Evolutionary conservation across 768 basidiomycete species (phyloP).

Genomic region (Pleurotus eryngii): DNA sequence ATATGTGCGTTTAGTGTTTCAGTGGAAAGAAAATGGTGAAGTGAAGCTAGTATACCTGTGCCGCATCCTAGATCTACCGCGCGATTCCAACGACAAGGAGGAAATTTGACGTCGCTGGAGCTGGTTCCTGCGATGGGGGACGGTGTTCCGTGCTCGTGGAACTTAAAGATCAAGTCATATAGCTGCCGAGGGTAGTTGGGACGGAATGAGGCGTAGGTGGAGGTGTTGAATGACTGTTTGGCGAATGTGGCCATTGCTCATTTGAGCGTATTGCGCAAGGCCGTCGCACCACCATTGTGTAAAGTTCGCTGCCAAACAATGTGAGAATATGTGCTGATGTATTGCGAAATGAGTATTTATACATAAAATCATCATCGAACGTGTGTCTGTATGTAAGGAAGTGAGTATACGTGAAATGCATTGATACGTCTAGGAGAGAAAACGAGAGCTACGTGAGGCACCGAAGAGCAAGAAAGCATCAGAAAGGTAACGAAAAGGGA

Average conservation of each 20-base stretch:
- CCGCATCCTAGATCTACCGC: constrained; percentile 83
- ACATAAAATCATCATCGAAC: background rate
- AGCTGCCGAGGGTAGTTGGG: constrained; percentile 71
- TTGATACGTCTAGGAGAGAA: background rate
- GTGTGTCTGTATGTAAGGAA: background rate
- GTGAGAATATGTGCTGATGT: background rate
- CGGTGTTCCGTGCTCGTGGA: constrained; percentile 36
- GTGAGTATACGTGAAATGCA: background rate
- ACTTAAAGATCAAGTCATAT: constrained; percentile 59
- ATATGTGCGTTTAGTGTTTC: background rate
- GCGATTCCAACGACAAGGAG: constrained; percentile 39
- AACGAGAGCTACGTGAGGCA: background rate
- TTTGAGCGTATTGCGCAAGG: too few species aligned
- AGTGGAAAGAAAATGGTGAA: background rate
- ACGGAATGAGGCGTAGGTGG: constrained; percentile 62
- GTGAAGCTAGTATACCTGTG: constrained; percentile 48
- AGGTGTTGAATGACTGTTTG: constrained; percentile 64
- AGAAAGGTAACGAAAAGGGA: background rate
- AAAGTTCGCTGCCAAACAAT: background rate
- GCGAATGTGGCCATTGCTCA: constrained; percentile 73
- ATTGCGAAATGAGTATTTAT: background rate
- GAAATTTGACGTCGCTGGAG: constrained; percentile 7
- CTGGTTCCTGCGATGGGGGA: constrained; percentile 10
- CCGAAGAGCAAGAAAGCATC: background rate
- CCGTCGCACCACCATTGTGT: background rate